Evolutionary conservation across 352 stramenopile species (phyloP).

Genomic region (Globisporangium mamillatum): DNA sequence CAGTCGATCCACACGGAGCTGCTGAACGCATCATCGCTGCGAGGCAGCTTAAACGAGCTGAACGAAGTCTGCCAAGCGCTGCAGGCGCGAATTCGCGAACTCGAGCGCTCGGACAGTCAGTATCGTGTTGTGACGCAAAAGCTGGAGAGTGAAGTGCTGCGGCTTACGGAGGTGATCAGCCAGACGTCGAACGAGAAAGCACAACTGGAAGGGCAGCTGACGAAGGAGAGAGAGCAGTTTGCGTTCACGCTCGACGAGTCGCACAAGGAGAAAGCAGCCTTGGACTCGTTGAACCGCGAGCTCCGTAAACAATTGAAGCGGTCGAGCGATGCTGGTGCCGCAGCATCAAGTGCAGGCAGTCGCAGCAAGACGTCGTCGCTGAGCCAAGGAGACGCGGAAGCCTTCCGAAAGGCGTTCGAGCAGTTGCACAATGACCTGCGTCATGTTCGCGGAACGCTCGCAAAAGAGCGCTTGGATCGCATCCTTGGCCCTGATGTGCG

Average conservation of each 20-base stretch:
- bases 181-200: conserved; percentile 38
- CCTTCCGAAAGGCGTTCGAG: conserved; percentile 56
- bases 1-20: conserved; percentile 71
- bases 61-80: conserved; percentile 64
- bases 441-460: conserved; percentile 42
- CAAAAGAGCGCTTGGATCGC: conserved; percentile 58
- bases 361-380: conserved; percentile 30
- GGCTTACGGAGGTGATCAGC: conserved; percentile 39
- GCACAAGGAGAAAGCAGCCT: conserved; percentile 75
- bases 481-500: conserved; percentile 31
- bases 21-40: conserved; percentile 54
- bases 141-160: conserved; percentile 68
- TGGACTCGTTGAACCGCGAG: conserved; percentile 71
- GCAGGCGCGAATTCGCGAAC: conserved; percentile 65
- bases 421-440: conserved; percentile 56
- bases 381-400: conserved; percentile 44
- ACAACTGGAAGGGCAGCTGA: conserved; percentile 54
- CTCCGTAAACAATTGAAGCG: conserved; percentile 81
- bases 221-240: conserved; percentile 74
- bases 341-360: conserved; percentile 21
- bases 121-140: conserved; percentile 78
- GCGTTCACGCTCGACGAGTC: conserved; percentile 68
- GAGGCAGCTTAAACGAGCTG: conserved; percentile 56
- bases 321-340: conserved; percentile 38
- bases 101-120: conserved; percentile 73